A percentile compares a stretch with the other conserved stretches of the same genome.
Evolutionary conservation across 495 filamentous ascomycete genomes (phyloP).

Genomic region (Penicillium arizonense): DNA sequence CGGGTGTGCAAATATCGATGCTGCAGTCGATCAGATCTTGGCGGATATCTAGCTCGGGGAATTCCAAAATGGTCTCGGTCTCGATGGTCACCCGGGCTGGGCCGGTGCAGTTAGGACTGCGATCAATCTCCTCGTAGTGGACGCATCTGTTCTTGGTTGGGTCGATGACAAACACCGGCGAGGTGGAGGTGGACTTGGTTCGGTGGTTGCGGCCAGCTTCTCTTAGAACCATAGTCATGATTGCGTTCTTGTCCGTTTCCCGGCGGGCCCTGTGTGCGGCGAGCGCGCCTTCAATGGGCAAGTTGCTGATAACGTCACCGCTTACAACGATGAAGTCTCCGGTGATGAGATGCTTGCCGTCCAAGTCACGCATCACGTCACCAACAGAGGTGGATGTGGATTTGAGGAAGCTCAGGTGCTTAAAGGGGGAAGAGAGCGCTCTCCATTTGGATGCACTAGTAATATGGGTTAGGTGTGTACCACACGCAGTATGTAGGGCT

Average conservation of each 20-base stretch:
- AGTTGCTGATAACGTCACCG: constrained; percentile 90
- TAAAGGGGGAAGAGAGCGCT: constrained; percentile 74
- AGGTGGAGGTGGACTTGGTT: constrained; percentile 68
- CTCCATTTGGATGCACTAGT: constrained; percentile 67
- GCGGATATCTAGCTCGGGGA: constrained; percentile 73
- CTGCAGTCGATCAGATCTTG: constrained; percentile 90
- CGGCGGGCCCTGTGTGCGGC: constrained; percentile 77
- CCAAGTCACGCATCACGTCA: constrained; percentile 92
- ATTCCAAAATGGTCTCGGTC: constrained; percentile 61
- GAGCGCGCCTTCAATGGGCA: constrained; percentile 78
- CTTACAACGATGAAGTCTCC: constrained; percentile 91
- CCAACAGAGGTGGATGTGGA: constrained; percentile 85
- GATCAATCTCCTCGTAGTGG: constrained; percentile 81
- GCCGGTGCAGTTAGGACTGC: constrained; percentile 39
- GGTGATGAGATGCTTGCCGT: constrained; percentile 79
- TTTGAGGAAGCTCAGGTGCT: constrained; percentile 77
- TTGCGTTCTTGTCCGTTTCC: constrained; percentile 84
- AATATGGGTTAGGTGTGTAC: constrained; percentile 5
- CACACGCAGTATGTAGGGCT: neutral
- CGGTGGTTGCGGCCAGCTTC: constrained; percentile 73
- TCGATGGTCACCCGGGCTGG: constrained; percentile 65
- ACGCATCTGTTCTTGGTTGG: constrained; percentile 77
- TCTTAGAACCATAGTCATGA: constrained; percentile 95
- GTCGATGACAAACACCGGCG: constrained; percentile 84
- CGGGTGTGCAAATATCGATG: constrained; percentile 97